A percentile compares a stretch with the other conserved stretches of the same genome.
These are phyloP conservation scores for Hippophae gyantsensis DNA, from an alignment of 306 rosid species.

Conservation along the genomic window DNA sequence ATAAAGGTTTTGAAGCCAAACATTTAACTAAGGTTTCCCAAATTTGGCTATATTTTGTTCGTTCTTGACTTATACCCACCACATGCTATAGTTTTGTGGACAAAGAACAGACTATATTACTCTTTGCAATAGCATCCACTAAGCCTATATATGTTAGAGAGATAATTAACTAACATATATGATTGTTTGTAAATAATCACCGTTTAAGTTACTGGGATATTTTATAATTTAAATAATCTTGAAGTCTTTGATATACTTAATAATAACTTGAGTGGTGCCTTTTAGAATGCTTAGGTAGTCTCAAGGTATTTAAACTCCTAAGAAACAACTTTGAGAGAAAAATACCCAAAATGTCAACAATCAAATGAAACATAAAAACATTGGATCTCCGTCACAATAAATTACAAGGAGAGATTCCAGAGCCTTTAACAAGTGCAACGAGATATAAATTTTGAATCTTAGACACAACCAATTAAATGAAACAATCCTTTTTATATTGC, in stretches of 20 bases:
- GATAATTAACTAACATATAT: no score
- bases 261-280: neutral
- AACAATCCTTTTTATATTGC: neutral
- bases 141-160: no score
- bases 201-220: no score
- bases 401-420: slow-evolving; percentile 1
- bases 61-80: no score
- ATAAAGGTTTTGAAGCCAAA: no score
- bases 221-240: neutral
- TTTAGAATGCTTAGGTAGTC: neutral
- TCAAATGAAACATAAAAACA: neutral
- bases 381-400: slow-evolving; percentile 3
- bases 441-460: neutral
- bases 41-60: no score
- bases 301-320: neutral
- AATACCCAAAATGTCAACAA: neutral
- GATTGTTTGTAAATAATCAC: no score
- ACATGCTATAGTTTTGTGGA: no score
- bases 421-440: neutral
- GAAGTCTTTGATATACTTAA: neutral
- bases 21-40: no score
- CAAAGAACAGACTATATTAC: no score
- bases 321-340: neutral
- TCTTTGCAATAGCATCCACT: no score
- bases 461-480: slow-evolving; percentile 1